These are phyloP conservation scores for Phyllostachys edulis DNA, from an alignment of 176 grass and related monocot species.

Conservation along the genomic window DNA sequence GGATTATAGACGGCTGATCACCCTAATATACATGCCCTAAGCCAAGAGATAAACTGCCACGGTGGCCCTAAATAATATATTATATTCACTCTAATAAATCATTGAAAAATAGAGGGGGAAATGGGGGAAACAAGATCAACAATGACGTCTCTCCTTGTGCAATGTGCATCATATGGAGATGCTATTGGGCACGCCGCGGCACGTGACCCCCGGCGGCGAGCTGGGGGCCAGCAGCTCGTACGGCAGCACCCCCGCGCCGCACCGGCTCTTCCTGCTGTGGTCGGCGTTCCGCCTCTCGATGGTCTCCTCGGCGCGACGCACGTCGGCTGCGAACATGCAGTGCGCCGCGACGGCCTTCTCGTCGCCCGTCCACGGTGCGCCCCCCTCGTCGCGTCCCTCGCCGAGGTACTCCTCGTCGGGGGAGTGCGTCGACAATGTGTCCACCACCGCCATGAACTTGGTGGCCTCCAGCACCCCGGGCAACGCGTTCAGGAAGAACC, in stretches of 20 bases:
- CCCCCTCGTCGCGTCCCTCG: conserved; percentile 52
- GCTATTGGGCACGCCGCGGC: conserved; percentile 95
- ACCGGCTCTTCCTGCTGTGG: conserved; percentile 60
- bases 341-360: conserved; percentile 56
- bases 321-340: conserved; percentile 59
- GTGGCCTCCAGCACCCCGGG: conserved; percentile 90
- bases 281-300: conserved; percentile 71
- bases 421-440: conserved; percentile 96
- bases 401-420: conserved; percentile 99
- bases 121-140: background rate
- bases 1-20: too few species aligned
- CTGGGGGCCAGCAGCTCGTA: conserved; percentile 91
- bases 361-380: conserved; percentile 74
- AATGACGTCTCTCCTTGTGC: background rate
- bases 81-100: background rate
- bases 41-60: too few species aligned
- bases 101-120: background rate
- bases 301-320: conserved; percentile 66
- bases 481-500: conserved; percentile 90
- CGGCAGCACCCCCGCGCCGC: conserved; percentile 85
- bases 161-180: conserved; percentile 67
- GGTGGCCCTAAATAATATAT: background rate
- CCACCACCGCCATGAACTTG: conserved; percentile 98
- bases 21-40: too few species aligned
- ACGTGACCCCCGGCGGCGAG: conserved; percentile 83